These are phyloP conservation scores for Apiospora marii DNA, from an alignment of 2,329 filamentous ascomycete species.

Conservation along the genomic window DNA sequence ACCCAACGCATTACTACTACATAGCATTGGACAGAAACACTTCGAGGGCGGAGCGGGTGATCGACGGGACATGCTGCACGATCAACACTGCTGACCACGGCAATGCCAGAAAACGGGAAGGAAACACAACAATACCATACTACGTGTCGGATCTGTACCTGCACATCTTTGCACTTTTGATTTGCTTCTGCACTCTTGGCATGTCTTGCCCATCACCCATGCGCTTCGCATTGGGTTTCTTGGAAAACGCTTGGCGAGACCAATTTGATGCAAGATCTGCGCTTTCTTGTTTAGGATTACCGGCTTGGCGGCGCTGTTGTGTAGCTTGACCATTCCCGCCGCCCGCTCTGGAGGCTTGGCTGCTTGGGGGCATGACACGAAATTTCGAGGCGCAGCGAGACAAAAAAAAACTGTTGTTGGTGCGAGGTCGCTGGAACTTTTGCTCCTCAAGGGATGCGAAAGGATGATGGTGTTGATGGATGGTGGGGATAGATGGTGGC, in stretches of 20 bases:
- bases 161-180: neutral
- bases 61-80: constrained; percentile 17
- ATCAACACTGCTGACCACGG: neutral
- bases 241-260: constrained; percentile 3
- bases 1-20: constrained; percentile 8
- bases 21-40: constrained; percentile 13
- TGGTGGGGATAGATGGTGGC: neutral
- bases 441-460: neutral
- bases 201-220: constrained; percentile 9
- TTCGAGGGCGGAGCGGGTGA: constrained; percentile 7
- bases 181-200: constrained; percentile 19
- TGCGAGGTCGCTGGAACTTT: neutral
- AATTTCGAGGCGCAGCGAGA: constrained; percentile 10
- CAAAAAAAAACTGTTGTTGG: neutral
- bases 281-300: constrained; percentile 9
- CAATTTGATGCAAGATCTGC: constrained; percentile 15
- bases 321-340: neutral
- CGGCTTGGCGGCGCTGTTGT: constrained; percentile 18
- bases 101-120: neutral
- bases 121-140: neutral
- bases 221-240: neutral
- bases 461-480: neutral
- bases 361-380: constrained; percentile 3
- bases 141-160: constrained; percentile 7
- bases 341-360: constrained; percentile 7